phyloP scores from a whole-genome alignment of 306 rosid genomes.

The Rosa persica region DNA sequence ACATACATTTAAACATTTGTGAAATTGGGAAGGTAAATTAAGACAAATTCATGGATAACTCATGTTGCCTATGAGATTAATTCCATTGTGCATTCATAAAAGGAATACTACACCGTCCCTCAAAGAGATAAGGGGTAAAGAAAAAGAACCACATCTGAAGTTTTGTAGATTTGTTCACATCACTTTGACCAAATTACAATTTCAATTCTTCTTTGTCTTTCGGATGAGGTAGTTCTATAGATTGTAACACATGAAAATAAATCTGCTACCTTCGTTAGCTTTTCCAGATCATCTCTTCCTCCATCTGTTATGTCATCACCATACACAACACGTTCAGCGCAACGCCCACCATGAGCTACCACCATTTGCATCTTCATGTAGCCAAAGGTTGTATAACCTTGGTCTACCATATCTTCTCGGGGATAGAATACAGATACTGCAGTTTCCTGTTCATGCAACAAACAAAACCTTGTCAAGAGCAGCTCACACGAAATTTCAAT shows the following conservation, averaged over 20 bases:
- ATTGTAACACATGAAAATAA: neutral
- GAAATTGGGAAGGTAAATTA: neutral
- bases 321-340: conserved; percentile 78
- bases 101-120: neutral
- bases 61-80: neutral
- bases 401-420: conserved; percentile 93
- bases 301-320: conserved; percentile 93
- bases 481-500: conserved; percentile 11
- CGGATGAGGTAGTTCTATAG: conserved; percentile 8
- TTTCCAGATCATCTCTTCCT: conserved; percentile 88
- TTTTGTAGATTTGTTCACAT: neutral
- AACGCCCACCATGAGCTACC: conserved; percentile 96
- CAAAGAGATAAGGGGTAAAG: neutral
- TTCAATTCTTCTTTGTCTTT: neutral
- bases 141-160: neutral
- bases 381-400: conserved; percentile 95
- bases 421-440: conserved; percentile 92
- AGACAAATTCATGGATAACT: neutral
- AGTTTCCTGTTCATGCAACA: conserved; percentile 66
- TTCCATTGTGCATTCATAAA: neutral
- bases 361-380: conserved; percentile 97
- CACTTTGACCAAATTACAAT: neutral
- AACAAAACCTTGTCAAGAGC: conserved; percentile 25
- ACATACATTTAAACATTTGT: neutral
- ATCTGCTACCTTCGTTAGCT: conserved; percentile 76